Evolutionary conservation across 2,329 filamentous ascomycete genomes (phyloP).

Genomic region (Diaporthe citriasiana): DNA sequence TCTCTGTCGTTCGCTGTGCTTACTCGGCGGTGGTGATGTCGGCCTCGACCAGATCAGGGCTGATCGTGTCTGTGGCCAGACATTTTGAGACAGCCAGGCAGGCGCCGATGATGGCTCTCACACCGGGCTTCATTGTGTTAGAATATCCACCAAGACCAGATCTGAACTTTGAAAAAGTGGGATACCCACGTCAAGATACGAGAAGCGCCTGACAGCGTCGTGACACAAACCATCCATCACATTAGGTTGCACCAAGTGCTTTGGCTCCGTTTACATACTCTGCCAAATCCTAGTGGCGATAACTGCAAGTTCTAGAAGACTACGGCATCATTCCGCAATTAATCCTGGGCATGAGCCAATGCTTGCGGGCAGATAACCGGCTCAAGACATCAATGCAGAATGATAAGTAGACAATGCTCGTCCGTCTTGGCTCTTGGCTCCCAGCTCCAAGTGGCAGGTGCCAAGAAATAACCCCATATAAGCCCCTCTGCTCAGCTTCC

Average conservation of each 20-base stretch:
- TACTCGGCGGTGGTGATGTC: slow-evolving; percentile 57
- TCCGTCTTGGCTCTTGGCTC: slow-evolving; percentile 29
- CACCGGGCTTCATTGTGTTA: slow-evolving; percentile 8
- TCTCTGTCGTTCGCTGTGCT: slow-evolving; percentile 37
- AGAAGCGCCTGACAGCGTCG: slow-evolving; percentile 10
- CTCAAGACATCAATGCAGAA: background rate
- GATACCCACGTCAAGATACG: background rate
- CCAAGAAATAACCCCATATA: slow-evolving; percentile 10
- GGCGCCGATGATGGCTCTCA: slow-evolving; percentile 1
- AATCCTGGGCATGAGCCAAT: slow-evolving; percentile 20
- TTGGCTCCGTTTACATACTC: background rate
- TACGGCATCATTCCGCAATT: slow-evolving; percentile 6
- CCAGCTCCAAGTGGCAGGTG: slow-evolving; percentile 25
- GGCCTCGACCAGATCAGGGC: slow-evolving; percentile 56
- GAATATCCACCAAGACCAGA: background rate
- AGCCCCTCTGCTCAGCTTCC: background rate
- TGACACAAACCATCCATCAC: background rate
- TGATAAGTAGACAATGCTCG: background rate
- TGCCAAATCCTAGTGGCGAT: background rate
- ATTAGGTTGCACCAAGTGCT: background rate
- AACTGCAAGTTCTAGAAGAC: background rate
- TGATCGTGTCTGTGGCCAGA: slow-evolving; percentile 52
- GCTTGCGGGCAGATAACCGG: slow-evolving; percentile 21
- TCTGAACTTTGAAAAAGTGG: background rate
- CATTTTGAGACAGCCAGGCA: slow-evolving; percentile 14